A percentile compares a stretch with the other conserved stretches of the same genome.
These are phyloP conservation scores for Hyaloscypha finlandica DNA, from an alignment of 495 filamentous ascomycete genomes.

Conservation along the genomic window DNA sequence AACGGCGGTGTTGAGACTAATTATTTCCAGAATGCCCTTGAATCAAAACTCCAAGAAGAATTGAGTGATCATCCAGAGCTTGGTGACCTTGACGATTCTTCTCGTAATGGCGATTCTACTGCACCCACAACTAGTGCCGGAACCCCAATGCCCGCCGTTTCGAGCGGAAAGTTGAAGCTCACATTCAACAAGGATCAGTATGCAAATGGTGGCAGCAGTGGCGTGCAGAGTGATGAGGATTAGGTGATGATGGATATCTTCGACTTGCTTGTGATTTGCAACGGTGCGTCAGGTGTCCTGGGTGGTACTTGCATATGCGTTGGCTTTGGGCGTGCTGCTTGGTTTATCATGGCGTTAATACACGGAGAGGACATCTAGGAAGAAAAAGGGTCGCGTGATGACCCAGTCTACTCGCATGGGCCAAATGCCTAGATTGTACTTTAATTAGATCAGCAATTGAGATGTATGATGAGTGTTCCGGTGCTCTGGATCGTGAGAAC, in stretches of 20 bases:
- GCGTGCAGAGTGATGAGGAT: slow-evolving; percentile 34
- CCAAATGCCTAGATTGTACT: slow-evolving; percentile 30
- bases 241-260: slow-evolving; percentile 13
- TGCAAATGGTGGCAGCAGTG: slow-evolving; percentile 35
- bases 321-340: slow-evolving; percentile 7
- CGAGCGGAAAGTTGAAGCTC: slow-evolving; percentile 32
- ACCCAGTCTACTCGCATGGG: neutral
- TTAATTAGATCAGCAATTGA: slow-evolving; percentile 27
- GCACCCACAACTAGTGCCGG: slow-evolving; percentile 66
- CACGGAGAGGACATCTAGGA: neutral
- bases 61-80: slow-evolving; percentile 73
- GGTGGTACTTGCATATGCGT: slow-evolving; percentile 16
- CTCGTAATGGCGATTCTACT: slow-evolving; percentile 62
- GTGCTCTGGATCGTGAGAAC: neutral
- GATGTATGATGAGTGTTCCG: neutral
- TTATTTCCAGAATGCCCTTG: slow-evolving; percentile 59
- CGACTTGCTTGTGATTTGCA: slow-evolving; percentile 3
- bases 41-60: slow-evolving; percentile 67
- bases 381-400: slow-evolving; percentile 4
- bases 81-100: slow-evolving; percentile 64
- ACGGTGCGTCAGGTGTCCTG: slow-evolving; percentile 16
- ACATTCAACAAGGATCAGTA: slow-evolving; percentile 30
- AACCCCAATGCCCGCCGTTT: slow-evolving; percentile 63
- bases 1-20: slow-evolving; percentile 32
- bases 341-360: slow-evolving; percentile 9